phyloP scores from a whole-genome alignment of 2,329 filamentous ascomycete genomes.

The Botrytis sinoallii region DNA sequence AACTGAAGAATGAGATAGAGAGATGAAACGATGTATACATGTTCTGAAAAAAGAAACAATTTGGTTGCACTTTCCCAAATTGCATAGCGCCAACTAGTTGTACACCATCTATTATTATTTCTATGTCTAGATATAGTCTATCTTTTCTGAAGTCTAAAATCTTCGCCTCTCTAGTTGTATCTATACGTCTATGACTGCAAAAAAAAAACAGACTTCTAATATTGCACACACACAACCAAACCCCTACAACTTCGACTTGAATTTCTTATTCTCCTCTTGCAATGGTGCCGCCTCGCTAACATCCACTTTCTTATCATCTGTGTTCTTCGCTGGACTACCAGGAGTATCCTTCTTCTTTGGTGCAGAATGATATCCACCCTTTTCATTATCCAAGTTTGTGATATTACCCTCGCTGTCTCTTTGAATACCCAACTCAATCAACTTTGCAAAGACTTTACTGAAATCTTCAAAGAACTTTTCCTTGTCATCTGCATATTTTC shows the following conservation, averaged over 20 bases:
- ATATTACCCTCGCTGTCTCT: slow-evolving; percentile 53
- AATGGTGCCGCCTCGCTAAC: slow-evolving; percentile 43
- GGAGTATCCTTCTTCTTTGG: slow-evolving; percentile 51
- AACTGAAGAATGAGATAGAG: neutral
- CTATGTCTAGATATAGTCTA: slow-evolving; percentile 13
- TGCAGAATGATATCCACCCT: slow-evolving; percentile 54
- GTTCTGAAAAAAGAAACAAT: too few species aligned
- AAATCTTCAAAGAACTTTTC: slow-evolving; percentile 62
- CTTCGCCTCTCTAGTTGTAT: slow-evolving; percentile 15
- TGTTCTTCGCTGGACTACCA: slow-evolving; percentile 38
- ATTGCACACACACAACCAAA: neutral
- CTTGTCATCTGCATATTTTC: slow-evolving; percentile 58
- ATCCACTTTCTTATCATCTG: slow-evolving; percentile 31
- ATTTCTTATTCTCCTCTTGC: slow-evolving; percentile 35
- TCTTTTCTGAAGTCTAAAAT: slow-evolving; percentile 3
- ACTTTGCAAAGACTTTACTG: slow-evolving; percentile 54
- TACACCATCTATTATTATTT: slow-evolving; percentile 18
- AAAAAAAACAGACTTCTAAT: neutral
- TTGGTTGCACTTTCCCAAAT: slow-evolving; percentile 9
- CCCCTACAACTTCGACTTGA: slow-evolving; percentile 32
- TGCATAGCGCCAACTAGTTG: neutral
- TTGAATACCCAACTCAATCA: slow-evolving; percentile 58
- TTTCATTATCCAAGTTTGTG: slow-evolving; percentile 54
- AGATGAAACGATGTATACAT: neutral
- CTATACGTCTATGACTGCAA: neutral